Evolutionary conservation across 371 early-diverging fungal genomes (phyloP), one percentile per base, ranked within the genome.

Genomic region (Fennellomyces sp.): DNA sequence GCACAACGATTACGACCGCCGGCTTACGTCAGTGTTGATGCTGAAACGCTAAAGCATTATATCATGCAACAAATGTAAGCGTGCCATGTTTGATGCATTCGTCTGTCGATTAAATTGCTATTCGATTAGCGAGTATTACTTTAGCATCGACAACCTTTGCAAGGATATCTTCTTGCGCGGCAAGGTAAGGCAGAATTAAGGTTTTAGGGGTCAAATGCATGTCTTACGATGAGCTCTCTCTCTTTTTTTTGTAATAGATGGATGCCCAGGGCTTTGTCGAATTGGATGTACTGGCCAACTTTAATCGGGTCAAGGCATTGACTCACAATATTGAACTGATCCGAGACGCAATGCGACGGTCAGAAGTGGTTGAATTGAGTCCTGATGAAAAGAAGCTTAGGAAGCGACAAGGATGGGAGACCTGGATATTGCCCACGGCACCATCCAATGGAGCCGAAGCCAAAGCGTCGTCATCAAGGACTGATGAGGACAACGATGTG

Each of bases 111-210:
- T n/a, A n/a, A n/a, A n/a, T n/a, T n/a, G n/a, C n/a, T n/a, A n/a
- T n/a, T n/a, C 8, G 8, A 33, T 33, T 8, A 13, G 87, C 70
- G 94, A 93, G 60, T 92, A 93, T 75, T 97, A 97, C 81, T 97
- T 97, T 62, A 95, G 95, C 60, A 86, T 94, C 50, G 97, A 96
- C 54, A 97, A 97, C 69, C 75, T 97, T 47, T 93, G 94, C 86
- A 90, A 91, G 58, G 98, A 97, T 68, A 77, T 95, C 17, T 97
- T 85, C 71, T 91, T 97, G 81, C 91, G 98, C 50, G 78, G 82
- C 28, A 93, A 86, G 66, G 73, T 61, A 33, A 15, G 35, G 27
- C 28, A 52, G n/a, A n/a, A n/a, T n/a, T n/a, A n/a, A n/a, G 33
- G 35, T 10, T 30, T n/a, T n/a, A n/a, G n/a, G n/a, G n/a, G n/a